These are phyloP conservation scores for Aspergillus costaricaensis DNA, from an alignment of 2,329 filamentous ascomycete species.

Conservation along the genomic window DNA sequence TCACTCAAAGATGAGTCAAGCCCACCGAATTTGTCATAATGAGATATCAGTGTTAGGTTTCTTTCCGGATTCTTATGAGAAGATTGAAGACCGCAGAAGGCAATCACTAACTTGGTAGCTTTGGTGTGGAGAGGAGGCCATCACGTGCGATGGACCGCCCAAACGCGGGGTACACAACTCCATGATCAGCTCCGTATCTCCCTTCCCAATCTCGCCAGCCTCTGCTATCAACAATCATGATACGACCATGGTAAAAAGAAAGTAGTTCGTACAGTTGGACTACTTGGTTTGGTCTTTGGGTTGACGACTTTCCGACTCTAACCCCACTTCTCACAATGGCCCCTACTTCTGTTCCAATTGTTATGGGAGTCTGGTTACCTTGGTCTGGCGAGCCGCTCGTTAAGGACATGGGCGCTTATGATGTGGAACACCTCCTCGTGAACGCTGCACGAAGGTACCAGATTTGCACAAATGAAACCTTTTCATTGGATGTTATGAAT, in stretches of 20 bases:
- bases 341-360: background rate
- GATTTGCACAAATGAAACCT: constrained; percentile 19
- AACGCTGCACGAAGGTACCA: constrained; percentile 14
- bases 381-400: constrained; percentile 36
- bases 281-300: background rate
- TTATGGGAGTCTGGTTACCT: constrained; percentile 19
- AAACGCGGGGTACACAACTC: constrained; percentile 8
- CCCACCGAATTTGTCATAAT: background rate
- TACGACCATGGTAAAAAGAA: background rate
- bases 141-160: constrained; percentile 2
- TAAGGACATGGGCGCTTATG: constrained; percentile 37
- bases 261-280: too few relatives aligned
- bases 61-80: background rate
- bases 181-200: background rate
- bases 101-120: background rate
- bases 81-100: background rate
- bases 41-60: background rate
- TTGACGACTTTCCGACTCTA: background rate
- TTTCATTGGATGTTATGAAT: constrained; percentile 29
- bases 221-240: background rate
- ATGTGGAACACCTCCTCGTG: constrained; percentile 28
- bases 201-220: background rate
- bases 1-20: background rate
- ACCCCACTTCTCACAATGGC: background rate
- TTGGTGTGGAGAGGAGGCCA: background rate